Evolutionary conservation across 2,329 filamentous ascomycete genomes (phyloP).

Genomic region (Hypoxylon sp.): DNA sequence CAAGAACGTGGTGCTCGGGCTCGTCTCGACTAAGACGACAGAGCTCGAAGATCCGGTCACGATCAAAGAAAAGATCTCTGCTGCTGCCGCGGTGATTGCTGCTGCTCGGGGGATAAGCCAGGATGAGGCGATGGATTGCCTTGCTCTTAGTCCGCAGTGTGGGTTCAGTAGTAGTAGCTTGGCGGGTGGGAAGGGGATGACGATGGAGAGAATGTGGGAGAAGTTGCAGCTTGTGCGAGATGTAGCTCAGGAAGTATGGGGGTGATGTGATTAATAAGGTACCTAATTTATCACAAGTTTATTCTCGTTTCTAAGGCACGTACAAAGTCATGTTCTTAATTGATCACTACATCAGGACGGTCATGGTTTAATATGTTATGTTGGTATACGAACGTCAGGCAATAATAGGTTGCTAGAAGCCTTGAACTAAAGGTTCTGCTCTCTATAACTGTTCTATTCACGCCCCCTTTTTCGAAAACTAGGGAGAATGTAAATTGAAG

Average conservation of each 20-base stretch:
- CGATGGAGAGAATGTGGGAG: conserved; percentile 49
- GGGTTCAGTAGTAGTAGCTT: conserved; percentile 55
- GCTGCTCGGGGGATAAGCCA: conserved; percentile 65
- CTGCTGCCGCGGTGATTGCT: conserved; percentile 69
- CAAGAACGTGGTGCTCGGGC: conserved; percentile 65
- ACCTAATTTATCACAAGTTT: background rate
- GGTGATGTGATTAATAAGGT: conserved; percentile 8
- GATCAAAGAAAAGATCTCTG: conserved; percentile 59
- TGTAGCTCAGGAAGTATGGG: conserved; percentile 47
- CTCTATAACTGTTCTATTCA: no score
- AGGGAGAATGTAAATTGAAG: no score
- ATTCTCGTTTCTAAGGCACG: background rate
- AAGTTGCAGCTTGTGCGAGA: conserved; percentile 48
- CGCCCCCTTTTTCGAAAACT: no score
- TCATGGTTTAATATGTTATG: background rate
- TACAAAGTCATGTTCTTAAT: background rate
- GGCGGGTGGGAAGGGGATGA: conserved; percentile 49
- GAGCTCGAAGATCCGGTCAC: conserved; percentile 60
- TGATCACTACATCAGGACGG: no score
- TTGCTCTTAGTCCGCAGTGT: conserved; percentile 71
- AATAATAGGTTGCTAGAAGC: no score
- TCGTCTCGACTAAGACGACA: conserved; percentile 64
- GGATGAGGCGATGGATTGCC: conserved; percentile 66
- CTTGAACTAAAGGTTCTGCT: no score
- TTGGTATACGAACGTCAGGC: background rate